Evolutionary conservation across 116 monocot species (phyloP).

Genomic region (Papilionanthe hybrid): DNA sequence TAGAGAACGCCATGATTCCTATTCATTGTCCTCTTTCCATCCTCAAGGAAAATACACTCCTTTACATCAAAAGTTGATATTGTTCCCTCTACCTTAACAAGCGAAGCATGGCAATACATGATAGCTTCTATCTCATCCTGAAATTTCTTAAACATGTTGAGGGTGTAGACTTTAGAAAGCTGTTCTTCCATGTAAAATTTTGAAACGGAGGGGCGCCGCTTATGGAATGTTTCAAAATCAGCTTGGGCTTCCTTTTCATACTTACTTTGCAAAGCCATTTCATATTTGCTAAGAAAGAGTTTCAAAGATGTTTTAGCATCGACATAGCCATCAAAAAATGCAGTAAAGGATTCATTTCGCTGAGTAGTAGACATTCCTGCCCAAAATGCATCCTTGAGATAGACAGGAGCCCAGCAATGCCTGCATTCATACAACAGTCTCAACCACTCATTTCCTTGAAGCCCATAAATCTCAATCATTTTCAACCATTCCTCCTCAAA

Average conservation of each 20-base stretch:
- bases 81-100: slow-evolving; percentile 25
- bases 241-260: slow-evolving; percentile 73
- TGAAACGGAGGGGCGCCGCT: slow-evolving; percentile 50
- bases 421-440: slow-evolving; percentile 40
- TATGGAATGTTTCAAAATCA: slow-evolving; percentile 72
- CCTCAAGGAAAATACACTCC: slow-evolving; percentile 56
- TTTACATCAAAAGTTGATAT: slow-evolving; percentile 53
- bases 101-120: slow-evolving; percentile 55
- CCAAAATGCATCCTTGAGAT: slow-evolving; percentile 64
- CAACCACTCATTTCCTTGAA: slow-evolving; percentile 60
- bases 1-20: slow-evolving; percentile 40
- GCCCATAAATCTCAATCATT: slow-evolving; percentile 47
- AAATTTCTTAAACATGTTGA: slow-evolving; percentile 47
- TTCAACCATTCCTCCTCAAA: slow-evolving; percentile 60
- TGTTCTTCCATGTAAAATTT: slow-evolving; percentile 69
- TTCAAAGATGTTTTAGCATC: slow-evolving; percentile 51
- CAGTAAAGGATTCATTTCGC: slow-evolving; percentile 26
- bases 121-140: slow-evolving; percentile 66
- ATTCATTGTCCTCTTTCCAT: slow-evolving; percentile 47
- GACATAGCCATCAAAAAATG: slow-evolving; percentile 63
- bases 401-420: slow-evolving; percentile 51
- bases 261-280: slow-evolving; percentile 53
- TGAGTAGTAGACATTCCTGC: slow-evolving; percentile 56
- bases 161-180: slow-evolving; percentile 47
- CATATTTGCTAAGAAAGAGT: slow-evolving; percentile 60